Conservation (phyloP, 2,329 filamentous ascomycete genomes). For the Podosphaera leucotricha region DNA sequence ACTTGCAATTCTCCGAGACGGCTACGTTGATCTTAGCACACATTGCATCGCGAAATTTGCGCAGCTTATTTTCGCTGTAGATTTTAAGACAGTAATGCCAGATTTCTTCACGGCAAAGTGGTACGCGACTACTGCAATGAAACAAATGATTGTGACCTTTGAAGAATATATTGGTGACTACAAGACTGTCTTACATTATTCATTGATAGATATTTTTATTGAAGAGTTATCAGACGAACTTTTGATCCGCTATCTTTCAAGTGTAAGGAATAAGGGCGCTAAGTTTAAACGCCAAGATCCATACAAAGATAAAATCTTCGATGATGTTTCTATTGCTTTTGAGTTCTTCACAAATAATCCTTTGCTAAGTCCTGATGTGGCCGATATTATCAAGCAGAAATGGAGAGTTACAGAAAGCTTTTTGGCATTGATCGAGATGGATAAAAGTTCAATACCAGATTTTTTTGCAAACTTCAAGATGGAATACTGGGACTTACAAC, state of each 20-base stretch:
- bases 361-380: slow-evolving; percentile 40
- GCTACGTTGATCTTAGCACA: slow-evolving; percentile 84
- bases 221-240: slow-evolving; percentile 87
- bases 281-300: slow-evolving; percentile 73
- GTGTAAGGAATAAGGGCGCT: slow-evolving; percentile 70
- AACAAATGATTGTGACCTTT: slow-evolving; percentile 82
- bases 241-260: slow-evolving; percentile 59
- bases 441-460: slow-evolving; percentile 47
- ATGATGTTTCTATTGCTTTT: slow-evolving; percentile 77
- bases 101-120: slow-evolving; percentile 82
- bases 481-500: slow-evolving; percentile 79
- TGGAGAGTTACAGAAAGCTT: slow-evolving; percentile 84
- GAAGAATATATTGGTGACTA: slow-evolving; percentile 90
- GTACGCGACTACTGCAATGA: slow-evolving; percentile 73
- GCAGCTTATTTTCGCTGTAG: slow-evolving; percentile 66
- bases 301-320: slow-evolving; percentile 80
- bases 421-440: slow-evolving; percentile 52
- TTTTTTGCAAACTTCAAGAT: slow-evolving; percentile 68
- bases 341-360: slow-evolving; percentile 54
- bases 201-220: slow-evolving; percentile 71
- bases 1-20: slow-evolving; percentile 54
- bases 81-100: slow-evolving; percentile 62
- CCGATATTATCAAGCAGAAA: slow-evolving; percentile 56
- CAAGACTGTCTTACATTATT: slow-evolving; percentile 59
- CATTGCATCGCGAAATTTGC: slow-evolving; percentile 81